Evolutionary conservation across 2,329 filamentous ascomycete species (phyloP).

Genomic region (Pyricularia sp.): DNA sequence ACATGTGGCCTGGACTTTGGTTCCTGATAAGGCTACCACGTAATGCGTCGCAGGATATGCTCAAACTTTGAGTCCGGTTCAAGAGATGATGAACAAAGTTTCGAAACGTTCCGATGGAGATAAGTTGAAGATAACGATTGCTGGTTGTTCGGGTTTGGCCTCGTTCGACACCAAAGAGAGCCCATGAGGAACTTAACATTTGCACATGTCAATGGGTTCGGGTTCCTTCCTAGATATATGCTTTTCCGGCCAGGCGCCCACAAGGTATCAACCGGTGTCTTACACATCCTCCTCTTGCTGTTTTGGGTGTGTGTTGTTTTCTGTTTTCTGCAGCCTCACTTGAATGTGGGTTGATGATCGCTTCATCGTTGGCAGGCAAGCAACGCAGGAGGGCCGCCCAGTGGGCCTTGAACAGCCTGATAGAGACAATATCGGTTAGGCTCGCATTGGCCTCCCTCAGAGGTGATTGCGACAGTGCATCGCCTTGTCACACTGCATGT

Average conservation of each 20-base stretch:
- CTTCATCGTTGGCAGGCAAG: background rate
- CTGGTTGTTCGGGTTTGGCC: background rate
- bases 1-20: background rate
- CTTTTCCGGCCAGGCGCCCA: background rate
- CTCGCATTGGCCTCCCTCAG: background rate
- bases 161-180: background rate
- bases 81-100: background rate
- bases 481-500: background rate
- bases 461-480: background rate
- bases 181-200: background rate
- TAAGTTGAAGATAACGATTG: background rate
- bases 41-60: background rate
- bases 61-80: background rate
- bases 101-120: background rate
- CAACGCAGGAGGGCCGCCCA: background rate
- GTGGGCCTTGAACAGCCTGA: background rate
- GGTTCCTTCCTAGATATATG: background rate
- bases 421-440: background rate
- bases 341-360: background rate
- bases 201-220: background rate
- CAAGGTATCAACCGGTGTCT: no score
- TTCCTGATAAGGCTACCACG: background rate
- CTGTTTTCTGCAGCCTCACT: background rate
- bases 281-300: background rate
- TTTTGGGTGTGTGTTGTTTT: background rate